Base-by-base conservation (phyloP, 768 basidiomycete species). In the Hemileccinum rubropunctum region DNA sequence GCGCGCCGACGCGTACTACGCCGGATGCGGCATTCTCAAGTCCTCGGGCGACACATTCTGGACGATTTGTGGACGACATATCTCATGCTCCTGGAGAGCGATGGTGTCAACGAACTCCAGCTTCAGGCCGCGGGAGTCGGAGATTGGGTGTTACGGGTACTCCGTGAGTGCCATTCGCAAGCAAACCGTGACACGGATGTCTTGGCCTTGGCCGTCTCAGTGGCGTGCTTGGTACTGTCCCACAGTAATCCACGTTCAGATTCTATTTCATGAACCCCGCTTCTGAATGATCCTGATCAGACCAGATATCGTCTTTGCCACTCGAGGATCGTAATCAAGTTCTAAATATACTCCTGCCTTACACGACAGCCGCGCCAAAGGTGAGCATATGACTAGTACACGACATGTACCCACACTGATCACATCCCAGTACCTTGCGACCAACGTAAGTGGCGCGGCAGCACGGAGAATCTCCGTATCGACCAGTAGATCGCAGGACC, bases 21-120 rank as follows among this genome's bases (percentile, higher is more conserved):
- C 35, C 77, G 81, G 50, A 75, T 78, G 45, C 69, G 74, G 20
- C 67, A 59, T 27, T 51, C 44, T 21, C 52, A 53, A 17, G 50
- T 76, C 40, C 64, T 71, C 3, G 36, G 45, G 4, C 55, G 48
- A 26, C 52, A 60, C 23, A 52, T 78, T 38, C 54, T 61, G 1
- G 69, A 71, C 33, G 83, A 83, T 60, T 59, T 86, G 20, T 83
- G 81, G 76, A 76, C 76, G 8, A 76, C 76, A 6, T 72, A 82
- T 50, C 71, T 81, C 53, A 83, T 86, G 78, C 59, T 80, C n/a
- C 59, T 83, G 28, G 85, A 87, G 60, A 78, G 76, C 55, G 73
- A 74, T 33, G 71, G 70, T 3, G 61, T 71, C 43, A 83, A 82
- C 56, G 73, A 73, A 48, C 59, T 52, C 20, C 76, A 82, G 21